phyloP scores from a whole-genome alignment of 768 basidiomycete genomes.

The Tulasnella sp. region DNA sequence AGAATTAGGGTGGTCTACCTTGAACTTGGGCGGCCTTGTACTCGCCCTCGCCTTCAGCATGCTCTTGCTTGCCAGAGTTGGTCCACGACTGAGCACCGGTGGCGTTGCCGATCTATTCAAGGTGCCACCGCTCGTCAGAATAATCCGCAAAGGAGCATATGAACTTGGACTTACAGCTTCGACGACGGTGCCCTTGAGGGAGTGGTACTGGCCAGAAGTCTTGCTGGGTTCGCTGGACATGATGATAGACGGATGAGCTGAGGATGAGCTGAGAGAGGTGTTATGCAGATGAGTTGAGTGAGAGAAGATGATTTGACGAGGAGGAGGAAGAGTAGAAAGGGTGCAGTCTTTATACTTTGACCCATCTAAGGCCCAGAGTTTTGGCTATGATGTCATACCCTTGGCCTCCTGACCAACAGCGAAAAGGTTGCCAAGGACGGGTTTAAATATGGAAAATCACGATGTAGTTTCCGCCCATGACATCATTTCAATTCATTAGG shows the following conservation, averaged over 20 bases:
- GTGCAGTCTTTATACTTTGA: neutral
- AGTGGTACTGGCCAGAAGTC: slow-evolving; percentile 29
- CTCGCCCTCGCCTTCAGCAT: slow-evolving; percentile 19
- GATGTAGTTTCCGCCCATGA: neutral
- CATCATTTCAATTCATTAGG: neutral
- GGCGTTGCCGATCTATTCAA: slow-evolving; percentile 11
- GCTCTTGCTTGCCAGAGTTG: slow-evolving; percentile 13
- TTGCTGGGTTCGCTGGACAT: slow-evolving; percentile 7
- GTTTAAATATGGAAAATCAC: neutral
- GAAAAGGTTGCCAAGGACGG: neutral
- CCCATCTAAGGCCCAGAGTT: neutral
- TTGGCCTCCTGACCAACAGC: neutral
- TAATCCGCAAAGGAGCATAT: neutral
- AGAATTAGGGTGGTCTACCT: neutral
- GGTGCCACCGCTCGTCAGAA: neutral
- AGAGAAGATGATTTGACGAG: neutral
- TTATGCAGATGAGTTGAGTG: neutral
- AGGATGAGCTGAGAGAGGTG: neutral
- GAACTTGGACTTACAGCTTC: slow-evolving; percentile 18
- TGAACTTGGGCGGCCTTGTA: slow-evolving; percentile 18
- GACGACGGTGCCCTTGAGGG: slow-evolving; percentile 29
- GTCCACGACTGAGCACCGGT: slow-evolving; percentile 12
- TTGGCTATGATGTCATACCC: neutral
- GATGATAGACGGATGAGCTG: neutral
- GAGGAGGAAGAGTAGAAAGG: neutral